Evolutionary conservation across 148 eudicot species (phyloP).

Genomic region (Silene uniflora): DNA sequence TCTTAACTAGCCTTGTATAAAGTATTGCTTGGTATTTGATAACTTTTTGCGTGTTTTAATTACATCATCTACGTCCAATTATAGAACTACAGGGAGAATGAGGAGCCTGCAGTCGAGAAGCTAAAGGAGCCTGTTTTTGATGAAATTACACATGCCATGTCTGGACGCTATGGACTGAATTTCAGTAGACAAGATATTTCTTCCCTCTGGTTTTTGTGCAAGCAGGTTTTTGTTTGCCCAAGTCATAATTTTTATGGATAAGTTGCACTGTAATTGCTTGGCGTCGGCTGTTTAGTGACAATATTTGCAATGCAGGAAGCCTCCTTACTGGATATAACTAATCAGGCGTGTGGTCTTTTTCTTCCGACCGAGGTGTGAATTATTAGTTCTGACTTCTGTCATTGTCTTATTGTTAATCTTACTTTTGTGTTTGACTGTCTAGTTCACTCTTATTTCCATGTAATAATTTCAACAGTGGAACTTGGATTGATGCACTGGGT

Average conservation of each 20-base stretch:
- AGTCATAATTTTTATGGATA: background rate
- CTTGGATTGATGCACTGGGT: background rate
- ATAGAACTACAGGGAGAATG: slow-evolving; percentile 65
- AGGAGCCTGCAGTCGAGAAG: slow-evolving; percentile 76
- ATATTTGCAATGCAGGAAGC: slow-evolving; percentile 62
- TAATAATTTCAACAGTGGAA: background rate
- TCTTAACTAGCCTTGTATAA: background rate
- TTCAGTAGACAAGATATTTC: slow-evolving; percentile 68
- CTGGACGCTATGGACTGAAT: slow-evolving; percentile 62
- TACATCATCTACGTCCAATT: slow-evolving; percentile 16
- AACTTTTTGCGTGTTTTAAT: background rate
- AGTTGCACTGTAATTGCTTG: background rate
- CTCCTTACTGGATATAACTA: slow-evolving; percentile 64
- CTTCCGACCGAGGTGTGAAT: slow-evolving; percentile 56
- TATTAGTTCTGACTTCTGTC: background rate
- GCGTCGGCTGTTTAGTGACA: background rate
- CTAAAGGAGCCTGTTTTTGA: slow-evolving; percentile 73
- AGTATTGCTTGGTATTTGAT: background rate
- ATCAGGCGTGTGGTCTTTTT: slow-evolving; percentile 90
- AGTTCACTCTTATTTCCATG: background rate
- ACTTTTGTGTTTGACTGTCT: background rate
- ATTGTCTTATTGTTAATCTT: background rate
- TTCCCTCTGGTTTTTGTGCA: slow-evolving; percentile 93
- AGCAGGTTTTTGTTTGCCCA: slow-evolving; percentile 50
- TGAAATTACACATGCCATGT: slow-evolving; percentile 53